phyloP scores from a whole-genome alignment of 73 alveolate species.

The Diophrys sp. region DNA sequence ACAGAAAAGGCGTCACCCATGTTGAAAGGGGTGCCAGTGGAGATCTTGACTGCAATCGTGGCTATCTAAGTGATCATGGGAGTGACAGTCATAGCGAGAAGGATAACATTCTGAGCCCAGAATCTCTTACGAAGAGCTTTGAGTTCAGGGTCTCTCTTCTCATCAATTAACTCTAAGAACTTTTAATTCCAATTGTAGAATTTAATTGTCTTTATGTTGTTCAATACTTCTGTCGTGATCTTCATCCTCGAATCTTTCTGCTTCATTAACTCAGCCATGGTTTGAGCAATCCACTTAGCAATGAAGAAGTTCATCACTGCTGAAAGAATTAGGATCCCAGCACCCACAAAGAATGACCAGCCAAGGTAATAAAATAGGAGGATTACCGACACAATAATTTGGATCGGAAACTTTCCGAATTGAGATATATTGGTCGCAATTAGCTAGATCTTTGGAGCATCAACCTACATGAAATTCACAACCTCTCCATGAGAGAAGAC shows the following conservation, averaged over 20 bases:
- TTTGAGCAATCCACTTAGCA: constrained; percentile 21
- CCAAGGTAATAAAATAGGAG: constrained; percentile 61
- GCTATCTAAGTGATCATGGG: background rate
- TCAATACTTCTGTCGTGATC: constrained; percentile 73
- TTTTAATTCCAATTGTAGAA: constrained; percentile 78
- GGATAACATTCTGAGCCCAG: background rate
- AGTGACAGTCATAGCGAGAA: background rate
- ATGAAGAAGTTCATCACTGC: constrained; percentile 40
- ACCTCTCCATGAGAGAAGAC: constrained; percentile 70
- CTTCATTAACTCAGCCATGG: constrained; percentile 63
- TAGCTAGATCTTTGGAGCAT: constrained; percentile 56
- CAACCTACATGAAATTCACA: constrained; percentile 73
- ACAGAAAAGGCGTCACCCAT: constrained; percentile 24
- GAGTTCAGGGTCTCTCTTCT: background rate
- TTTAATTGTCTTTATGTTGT: constrained; percentile 83
- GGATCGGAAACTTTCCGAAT: constrained; percentile 57
- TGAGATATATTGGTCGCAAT: constrained; percentile 45
- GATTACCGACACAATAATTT: constrained; percentile 43
- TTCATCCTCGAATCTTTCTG: constrained; percentile 82
- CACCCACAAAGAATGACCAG: constrained; percentile 37
- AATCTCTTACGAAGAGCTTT: background rate
- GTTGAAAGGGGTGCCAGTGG: constrained; percentile 2
- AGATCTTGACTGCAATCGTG: constrained; percentile 12
- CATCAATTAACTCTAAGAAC: constrained; percentile 15
- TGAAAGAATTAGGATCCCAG: constrained; percentile 31